Base-by-base conservation (phyloP, 805 yeast genomes). In the Yarrowia yakushimensis region DNA sequence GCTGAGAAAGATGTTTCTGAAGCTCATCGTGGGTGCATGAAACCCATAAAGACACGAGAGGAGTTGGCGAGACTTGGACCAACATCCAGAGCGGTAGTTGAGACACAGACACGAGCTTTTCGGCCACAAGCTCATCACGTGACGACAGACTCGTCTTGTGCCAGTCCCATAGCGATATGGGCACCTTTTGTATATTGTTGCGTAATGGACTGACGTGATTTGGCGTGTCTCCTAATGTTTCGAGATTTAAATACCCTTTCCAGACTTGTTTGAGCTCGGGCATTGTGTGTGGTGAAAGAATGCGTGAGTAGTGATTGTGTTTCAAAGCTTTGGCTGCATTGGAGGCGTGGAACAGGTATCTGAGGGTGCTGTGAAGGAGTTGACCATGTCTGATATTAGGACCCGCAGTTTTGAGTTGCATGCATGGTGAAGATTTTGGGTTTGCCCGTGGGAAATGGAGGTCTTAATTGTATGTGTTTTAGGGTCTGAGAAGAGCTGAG, bases 51-150 rank as follows among this genome's bases (percentile, higher is more conserved):
- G 43, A 34, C 4, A 33, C 25, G n/a, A 52, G 31, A 18, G 59
- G 59, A 1, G 59, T 52, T 2, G 43, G 39, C 2, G 43, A 25
- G 17, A 52, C 43, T 23, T 52, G 59, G 15, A 36, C 13, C 20
- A 52, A 13, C 59, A 52, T 52, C 59, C 59, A 52, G 39, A 52
- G 59, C 33, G 59, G 59, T 8, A 52, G 22, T 23, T 52, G 42
- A 2, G 33, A 23, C 33, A 52, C 39, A 23, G 59, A 52, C 10
- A 52, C 59, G 43, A 34, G 42, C 25, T 52, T 52, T 36, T 52
- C 59, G 31, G 43, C 59, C 10, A 12, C 10, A 25, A 52, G 43
- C 33, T 34, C 43, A 20, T 52, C 43, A 2, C 59, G 43, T 17
- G 59, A 34, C 31, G 43, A n/a, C 11, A 52, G 20, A 13, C 10